Evolutionary conservation across 2,329 filamentous ascomycete genomes (phyloP).

Genomic region (Tolypocladium pustulatum): DNA sequence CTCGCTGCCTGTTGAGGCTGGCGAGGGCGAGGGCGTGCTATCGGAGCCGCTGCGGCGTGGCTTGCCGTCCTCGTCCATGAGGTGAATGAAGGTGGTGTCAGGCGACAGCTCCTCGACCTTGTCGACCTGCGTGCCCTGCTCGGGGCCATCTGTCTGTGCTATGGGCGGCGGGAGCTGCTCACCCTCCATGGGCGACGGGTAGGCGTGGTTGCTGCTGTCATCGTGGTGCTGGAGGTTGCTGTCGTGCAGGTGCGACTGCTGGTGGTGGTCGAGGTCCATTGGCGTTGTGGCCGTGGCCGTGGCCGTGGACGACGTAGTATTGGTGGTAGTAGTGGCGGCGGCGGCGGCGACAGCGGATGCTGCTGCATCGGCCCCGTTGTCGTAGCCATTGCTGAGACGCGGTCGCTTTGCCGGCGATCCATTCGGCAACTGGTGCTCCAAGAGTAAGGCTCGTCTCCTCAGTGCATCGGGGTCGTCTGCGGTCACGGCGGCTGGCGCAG

Average conservation of each 20-base stretch:
- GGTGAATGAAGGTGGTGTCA: constrained; percentile 50
- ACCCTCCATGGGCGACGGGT: constrained; percentile 52
- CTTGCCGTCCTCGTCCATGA: constrained; percentile 31
- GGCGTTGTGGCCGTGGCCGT: constrained; percentile 33
- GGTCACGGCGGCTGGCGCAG: neutral
- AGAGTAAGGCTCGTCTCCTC: constrained; percentile 40
- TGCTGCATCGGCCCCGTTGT: constrained; percentile 38
- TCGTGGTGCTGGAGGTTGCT: constrained; percentile 26
- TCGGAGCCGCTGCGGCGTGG: constrained; percentile 14
- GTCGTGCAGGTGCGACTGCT: constrained; percentile 9
- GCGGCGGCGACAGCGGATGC: constrained; percentile 8
- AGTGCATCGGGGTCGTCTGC: constrained; percentile 29
- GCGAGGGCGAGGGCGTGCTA: constrained; percentile 25
- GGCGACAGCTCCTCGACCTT: constrained; percentile 50
- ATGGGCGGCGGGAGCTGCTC: constrained; percentile 43
- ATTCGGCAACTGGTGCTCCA: constrained; percentile 30
- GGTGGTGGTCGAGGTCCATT: constrained; percentile 48
- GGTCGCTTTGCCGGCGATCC: constrained; percentile 49
- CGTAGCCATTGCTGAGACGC: constrained; percentile 52
- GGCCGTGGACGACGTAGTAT: constrained; percentile 29
- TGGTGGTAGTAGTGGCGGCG: constrained; percentile 19
- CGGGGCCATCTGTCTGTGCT: constrained; percentile 48
- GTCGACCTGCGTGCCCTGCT: constrained; percentile 54
- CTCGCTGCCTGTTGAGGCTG: constrained; percentile 29
- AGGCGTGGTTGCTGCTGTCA: constrained; percentile 41